Evolutionary conservation across 352 stramenopile species (phyloP).

Genomic region (Phytophthora agathidicida): DNA sequence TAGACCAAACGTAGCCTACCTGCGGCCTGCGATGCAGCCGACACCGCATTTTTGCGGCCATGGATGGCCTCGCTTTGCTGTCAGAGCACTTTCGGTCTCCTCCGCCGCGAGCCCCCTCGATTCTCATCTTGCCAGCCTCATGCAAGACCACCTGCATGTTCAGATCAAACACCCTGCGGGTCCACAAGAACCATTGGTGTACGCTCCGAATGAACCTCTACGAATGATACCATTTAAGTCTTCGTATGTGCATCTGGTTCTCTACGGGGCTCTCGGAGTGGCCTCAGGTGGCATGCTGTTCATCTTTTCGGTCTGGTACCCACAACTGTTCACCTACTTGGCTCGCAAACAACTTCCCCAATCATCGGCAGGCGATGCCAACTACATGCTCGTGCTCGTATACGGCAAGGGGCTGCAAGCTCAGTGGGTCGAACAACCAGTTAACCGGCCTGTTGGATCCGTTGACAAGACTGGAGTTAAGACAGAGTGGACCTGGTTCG

Average conservation of each 20-base stretch:
- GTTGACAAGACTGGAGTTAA: neutral
- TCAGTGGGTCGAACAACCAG: conserved; percentile 45
- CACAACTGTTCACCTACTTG: conserved; percentile 64
- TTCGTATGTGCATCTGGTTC: conserved; percentile 39
- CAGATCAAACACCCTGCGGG: conserved; percentile 21
- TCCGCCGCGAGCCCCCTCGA: neutral
- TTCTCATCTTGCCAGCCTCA: too few relatives aligned
- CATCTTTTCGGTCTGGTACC: conserved; percentile 63
- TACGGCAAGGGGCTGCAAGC: conserved; percentile 45
- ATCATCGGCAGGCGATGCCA: conserved; percentile 35
- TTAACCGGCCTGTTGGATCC: conserved; percentile 15
- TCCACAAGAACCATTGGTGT: conserved; percentile 41
- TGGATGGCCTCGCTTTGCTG: conserved; percentile 2
- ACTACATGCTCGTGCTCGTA: conserved; percentile 57
- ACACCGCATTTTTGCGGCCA: neutral
- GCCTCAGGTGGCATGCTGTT: conserved; percentile 36
- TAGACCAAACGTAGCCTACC: too few relatives aligned
- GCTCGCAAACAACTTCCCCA: conserved; percentile 44
- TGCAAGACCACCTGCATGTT: conserved; percentile 26
- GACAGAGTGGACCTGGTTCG: conserved; percentile 55
- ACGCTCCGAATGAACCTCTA: conserved; percentile 51
- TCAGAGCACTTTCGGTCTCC: neutral
- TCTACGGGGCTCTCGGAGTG: conserved; percentile 46
- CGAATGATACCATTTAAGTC: conserved; percentile 49
- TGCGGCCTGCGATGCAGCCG: neutral